A percentile compares a stretch with the other conserved stretches of the same genome.
phyloP scores from a whole-genome alignment of 2,329 filamentous ascomycete genomes.

The Clarireedia sp. region DNA sequence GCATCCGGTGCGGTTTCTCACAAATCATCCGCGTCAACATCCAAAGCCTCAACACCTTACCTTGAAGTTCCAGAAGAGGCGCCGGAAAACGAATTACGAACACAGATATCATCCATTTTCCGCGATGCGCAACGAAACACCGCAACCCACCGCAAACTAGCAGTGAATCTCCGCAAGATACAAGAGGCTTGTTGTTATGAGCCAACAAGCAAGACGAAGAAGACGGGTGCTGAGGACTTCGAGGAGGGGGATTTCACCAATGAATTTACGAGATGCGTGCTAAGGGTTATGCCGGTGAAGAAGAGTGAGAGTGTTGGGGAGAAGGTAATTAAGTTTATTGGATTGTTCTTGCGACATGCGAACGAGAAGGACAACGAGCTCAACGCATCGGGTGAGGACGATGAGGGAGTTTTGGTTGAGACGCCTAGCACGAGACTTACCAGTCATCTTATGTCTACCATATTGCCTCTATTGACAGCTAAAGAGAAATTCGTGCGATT shows the following conservation, averaged over 20 bases:
- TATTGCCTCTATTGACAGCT: conserved; percentile 68
- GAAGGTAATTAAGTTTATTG: conserved; percentile 75
- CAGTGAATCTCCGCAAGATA: conserved; percentile 79
- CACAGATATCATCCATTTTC: conserved; percentile 65
- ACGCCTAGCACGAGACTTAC: conserved; percentile 78
- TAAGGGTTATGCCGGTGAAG: conserved; percentile 78
- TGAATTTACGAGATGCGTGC: conserved; percentile 75
- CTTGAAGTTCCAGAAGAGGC: conserved; percentile 61
- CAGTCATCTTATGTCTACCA: conserved; percentile 61
- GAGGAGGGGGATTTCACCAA: conserved; percentile 81
- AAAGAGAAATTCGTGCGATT: conserved; percentile 94
- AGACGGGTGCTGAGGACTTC: conserved; percentile 53
- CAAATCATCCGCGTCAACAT: conserved; percentile 35
- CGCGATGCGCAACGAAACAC: conserved; percentile 81
- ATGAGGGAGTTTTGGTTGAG: conserved; percentile 65
- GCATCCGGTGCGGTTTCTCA: conserved; percentile 31
- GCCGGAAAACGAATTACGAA: conserved; percentile 61
- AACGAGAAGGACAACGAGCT: conserved; percentile 65
- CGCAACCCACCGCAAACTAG: conserved; percentile 82
- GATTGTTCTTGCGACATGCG: conserved; percentile 72
- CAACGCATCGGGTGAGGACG: conserved; percentile 53
- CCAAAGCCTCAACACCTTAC: conserved; percentile 31
- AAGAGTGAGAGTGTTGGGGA: conserved; percentile 88
- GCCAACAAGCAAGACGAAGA: conserved; percentile 45
- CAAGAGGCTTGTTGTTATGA: conserved; percentile 78